Conservation (phyloP, 352 stramenopile genomes). For the Pythium insidiosum region DNA sequence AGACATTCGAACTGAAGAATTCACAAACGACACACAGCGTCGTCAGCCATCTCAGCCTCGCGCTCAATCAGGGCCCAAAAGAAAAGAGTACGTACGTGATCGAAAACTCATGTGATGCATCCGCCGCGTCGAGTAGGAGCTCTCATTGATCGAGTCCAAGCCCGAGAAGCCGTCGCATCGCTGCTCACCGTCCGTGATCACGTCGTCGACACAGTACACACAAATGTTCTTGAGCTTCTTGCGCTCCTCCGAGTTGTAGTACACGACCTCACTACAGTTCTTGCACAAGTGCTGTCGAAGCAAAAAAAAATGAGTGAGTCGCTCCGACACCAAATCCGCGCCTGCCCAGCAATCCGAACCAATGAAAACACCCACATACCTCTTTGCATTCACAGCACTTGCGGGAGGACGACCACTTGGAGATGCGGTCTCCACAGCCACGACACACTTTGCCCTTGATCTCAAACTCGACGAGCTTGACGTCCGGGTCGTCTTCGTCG, state of each 20-base stretch:
- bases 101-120: slow-evolving; percentile 20
- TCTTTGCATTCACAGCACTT: slow-evolving; percentile 56
- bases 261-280: slow-evolving; percentile 50
- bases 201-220: slow-evolving; percentile 42
- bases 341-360: not conserved
- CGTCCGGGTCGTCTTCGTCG: slow-evolving; percentile 34
- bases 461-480: slow-evolving; percentile 26
- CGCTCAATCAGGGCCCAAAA: too few relatives aligned
- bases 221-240: slow-evolving; percentile 70
- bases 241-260: slow-evolving; percentile 45
- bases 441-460: slow-evolving; percentile 27
- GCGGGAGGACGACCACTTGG: slow-evolving; percentile 32
- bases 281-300: slow-evolving; percentile 31
- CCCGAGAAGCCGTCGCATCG: slow-evolving; percentile 6
- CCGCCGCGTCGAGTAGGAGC: slow-evolving; percentile 5
- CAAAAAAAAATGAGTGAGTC: not conserved
- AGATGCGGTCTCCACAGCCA: slow-evolving; percentile 34
- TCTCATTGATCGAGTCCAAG: slow-evolving; percentile 13
- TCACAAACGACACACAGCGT: not conserved
- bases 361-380: slow-evolving; percentile 15
- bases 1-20: slow-evolving; percentile 10
- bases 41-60: too few relatives aligned
- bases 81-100: slow-evolving; percentile 13
- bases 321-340: too few relatives aligned
- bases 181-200: slow-evolving; percentile 12